These are phyloP conservation scores for Fusarium protoensiforme DNA, from an alignment of 2,329 filamentous ascomycete genomes.

Conservation along the genomic window DNA sequence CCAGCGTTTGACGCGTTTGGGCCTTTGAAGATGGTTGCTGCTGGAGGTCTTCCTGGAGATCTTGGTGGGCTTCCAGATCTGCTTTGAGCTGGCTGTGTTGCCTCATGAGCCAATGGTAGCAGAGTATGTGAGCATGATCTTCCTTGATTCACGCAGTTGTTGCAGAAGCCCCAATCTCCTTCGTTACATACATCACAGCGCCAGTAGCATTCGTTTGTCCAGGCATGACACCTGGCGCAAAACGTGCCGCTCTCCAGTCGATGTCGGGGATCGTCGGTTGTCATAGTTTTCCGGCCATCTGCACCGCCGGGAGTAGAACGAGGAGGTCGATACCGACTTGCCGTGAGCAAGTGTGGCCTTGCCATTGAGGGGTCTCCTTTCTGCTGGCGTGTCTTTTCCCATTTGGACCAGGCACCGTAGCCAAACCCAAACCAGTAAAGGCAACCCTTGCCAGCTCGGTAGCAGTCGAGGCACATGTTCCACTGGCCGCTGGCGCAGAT, in stretches of 20 bases:
- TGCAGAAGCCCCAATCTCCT: slow-evolving; percentile 95
- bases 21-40: slow-evolving; percentile 61
- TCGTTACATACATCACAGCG: slow-evolving; percentile 88
- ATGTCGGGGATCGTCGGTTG: slow-evolving; percentile 73
- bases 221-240: slow-evolving; percentile 79
- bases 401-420: slow-evolving; percentile 74
- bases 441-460: slow-evolving; percentile 80
- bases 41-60: slow-evolving; percentile 58
- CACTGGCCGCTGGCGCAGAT: slow-evolving; percentile 77
- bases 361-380: slow-evolving; percentile 54
- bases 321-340: slow-evolving; percentile 66
- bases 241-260: slow-evolving; percentile 84
- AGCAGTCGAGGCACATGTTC: slow-evolving; percentile 85
- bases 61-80: slow-evolving; percentile 54
- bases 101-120: slow-evolving; percentile 76
- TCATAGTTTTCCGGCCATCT: slow-evolving; percentile 68
- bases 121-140: slow-evolving; percentile 84
- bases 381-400: slow-evolving; percentile 63
- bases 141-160: slow-evolving; percentile 85
- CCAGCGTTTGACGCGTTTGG: slow-evolving; percentile 59
- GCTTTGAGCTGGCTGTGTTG: slow-evolving; percentile 45
- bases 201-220: slow-evolving; percentile 89
- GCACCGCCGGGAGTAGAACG: slow-evolving; percentile 61
- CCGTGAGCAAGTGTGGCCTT: slow-evolving; percentile 67
- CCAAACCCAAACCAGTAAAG: slow-evolving; percentile 91